phyloP scores from a whole-genome alignment of 176 grass and related monocot genomes.

The Phoenix roebelenii region DNA sequence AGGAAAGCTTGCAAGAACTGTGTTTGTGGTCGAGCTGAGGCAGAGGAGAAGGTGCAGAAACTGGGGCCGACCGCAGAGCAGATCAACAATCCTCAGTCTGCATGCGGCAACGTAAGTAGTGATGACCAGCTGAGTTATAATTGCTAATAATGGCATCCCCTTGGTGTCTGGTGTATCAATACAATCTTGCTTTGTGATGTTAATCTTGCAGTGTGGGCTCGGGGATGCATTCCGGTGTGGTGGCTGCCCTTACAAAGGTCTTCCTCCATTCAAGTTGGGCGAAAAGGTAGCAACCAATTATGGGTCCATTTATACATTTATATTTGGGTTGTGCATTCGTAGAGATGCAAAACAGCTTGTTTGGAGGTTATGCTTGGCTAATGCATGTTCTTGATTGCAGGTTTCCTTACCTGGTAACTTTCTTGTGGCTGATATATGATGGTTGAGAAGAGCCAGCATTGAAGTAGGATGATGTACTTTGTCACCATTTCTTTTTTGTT shows the following conservation, averaged over 20 bases:
- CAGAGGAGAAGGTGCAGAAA: slow-evolving; percentile 78
- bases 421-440: slow-evolving; percentile 18
- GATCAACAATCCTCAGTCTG: slow-evolving; percentile 71
- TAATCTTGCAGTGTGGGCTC: slow-evolving; percentile 59
- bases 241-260: slow-evolving; percentile 81
- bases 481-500: too few species aligned
- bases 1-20: slow-evolving; percentile 98
- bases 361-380: too few species aligned
- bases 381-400: background rate
- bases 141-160: too few species aligned
- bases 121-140: background rate
- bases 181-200: background rate
- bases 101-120: slow-evolving; percentile 77
- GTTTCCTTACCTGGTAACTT: slow-evolving; percentile 14
- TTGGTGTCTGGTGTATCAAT: too few species aligned
- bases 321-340: too few species aligned
- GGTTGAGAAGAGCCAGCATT: background rate
- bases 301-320: background rate
- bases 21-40: slow-evolving; percentile 79
- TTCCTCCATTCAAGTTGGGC: slow-evolving; percentile 68
- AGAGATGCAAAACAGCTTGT: too few species aligned
- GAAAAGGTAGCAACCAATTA: slow-evolving; percentile 54
- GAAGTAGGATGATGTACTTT: too few species aligned
- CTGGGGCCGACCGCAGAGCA: slow-evolving; percentile 66
- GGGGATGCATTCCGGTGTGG: slow-evolving; percentile 83